Conservation (phyloP, 441 rosid species). For the Pelargonium citronellum region DNA sequence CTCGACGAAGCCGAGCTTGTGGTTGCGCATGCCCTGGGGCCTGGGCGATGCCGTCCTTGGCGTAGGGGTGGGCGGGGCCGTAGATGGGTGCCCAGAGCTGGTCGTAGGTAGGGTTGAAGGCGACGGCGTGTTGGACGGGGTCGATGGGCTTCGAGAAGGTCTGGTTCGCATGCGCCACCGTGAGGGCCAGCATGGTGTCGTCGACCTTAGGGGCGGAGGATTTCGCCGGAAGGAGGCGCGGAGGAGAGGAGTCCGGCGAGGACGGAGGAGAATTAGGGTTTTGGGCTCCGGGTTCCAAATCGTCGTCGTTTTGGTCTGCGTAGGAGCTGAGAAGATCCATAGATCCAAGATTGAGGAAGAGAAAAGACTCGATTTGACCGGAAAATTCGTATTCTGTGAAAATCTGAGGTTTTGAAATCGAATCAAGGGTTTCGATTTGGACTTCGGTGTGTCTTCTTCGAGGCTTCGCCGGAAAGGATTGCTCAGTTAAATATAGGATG, state of each 20-base stretch:
- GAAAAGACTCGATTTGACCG: background rate
- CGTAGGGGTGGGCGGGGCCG: constrained; percentile 91
- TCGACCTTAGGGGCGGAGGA: constrained; percentile 89
- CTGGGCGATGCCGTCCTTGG: constrained; percentile 88
- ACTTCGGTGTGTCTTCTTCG: too few species aligned
- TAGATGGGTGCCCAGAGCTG: constrained; percentile 93
- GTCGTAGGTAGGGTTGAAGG: constrained; percentile 78
- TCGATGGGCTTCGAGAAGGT: constrained; percentile 63
- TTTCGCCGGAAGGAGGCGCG: constrained; percentile 61
- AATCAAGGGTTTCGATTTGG: too few species aligned
- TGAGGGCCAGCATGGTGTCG: constrained; percentile 76
- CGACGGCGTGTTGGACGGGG: constrained; percentile 68
- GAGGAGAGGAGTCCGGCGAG: constrained; percentile 80
- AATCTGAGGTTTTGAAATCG: too few species aligned
- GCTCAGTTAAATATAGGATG: too few species aligned
- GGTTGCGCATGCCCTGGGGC: constrained; percentile 97
- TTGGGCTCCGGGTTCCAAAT: constrained; percentile 19
- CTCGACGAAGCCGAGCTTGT: constrained; percentile 92
- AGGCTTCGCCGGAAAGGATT: too few species aligned
- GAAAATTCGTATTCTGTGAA: background rate
- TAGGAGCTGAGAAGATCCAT: constrained; percentile 66
- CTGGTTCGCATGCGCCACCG: constrained; percentile 55
- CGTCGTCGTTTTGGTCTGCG: constrained; percentile 36
- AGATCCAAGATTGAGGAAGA: background rate
- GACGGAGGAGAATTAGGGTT: constrained; percentile 25